Conservation (phyloP, 176 grass and related monocot species). For the Musa itinerans region DNA sequence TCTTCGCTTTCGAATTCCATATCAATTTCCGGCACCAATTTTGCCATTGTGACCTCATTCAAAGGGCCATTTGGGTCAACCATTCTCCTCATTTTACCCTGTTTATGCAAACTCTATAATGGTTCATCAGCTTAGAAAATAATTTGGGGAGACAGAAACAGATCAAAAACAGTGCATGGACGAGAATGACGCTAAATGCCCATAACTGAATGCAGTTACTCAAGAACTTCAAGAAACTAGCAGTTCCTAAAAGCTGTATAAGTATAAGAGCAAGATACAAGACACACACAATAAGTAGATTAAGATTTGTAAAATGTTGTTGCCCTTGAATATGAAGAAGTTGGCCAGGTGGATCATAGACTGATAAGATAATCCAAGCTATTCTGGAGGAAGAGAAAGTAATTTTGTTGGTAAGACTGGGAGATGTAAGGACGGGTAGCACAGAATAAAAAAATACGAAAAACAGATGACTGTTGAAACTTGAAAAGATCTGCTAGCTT, state of each 20-base stretch:
- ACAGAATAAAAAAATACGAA: too few relatives aligned
- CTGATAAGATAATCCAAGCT: background rate
- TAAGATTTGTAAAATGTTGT: background rate
- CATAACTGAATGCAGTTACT: too few relatives aligned
- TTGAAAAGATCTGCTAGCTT: too few relatives aligned
- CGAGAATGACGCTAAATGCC: too few relatives aligned
- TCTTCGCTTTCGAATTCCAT: slow-evolving; percentile 82
- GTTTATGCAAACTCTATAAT: slow-evolving; percentile 26
- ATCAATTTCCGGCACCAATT: slow-evolving; percentile 49
- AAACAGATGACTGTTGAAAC: too few relatives aligned
- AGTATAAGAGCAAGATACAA: background rate
- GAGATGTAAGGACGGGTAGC: too few relatives aligned
- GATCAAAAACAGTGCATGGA: too few relatives aligned
- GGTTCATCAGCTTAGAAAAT: slow-evolving; percentile 16
- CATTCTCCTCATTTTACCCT: slow-evolving; percentile 81
- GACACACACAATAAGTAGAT: background rate
- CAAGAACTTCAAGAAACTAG: background rate
- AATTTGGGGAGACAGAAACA: background rate
- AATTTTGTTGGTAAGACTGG: too few relatives aligned
- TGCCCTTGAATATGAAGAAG: background rate
- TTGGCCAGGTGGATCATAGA: background rate
- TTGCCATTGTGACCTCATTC: slow-evolving; percentile 39
- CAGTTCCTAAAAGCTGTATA: background rate
- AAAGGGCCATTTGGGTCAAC: slow-evolving; percentile 47
- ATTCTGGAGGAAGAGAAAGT: background rate